Base-by-base conservation (phyloP, 306 rosid genomes). In the Vigna angularis region DNA sequence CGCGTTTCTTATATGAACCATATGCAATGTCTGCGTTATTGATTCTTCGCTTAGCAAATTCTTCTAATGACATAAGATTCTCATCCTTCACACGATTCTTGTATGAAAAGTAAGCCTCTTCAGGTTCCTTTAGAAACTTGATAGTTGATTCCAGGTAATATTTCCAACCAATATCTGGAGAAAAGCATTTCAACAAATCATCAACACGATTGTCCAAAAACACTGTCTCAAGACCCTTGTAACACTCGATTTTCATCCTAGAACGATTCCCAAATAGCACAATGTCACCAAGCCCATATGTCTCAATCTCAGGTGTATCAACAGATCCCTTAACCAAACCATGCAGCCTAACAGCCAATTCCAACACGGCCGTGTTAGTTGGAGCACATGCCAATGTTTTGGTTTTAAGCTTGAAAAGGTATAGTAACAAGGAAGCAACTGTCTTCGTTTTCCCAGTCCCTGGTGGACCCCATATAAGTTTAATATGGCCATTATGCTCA, bases 401-500 rank as follows among this genome's bases (percentile, higher is more conserved):
- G 57, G 67, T 74, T 34, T 83, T 76, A 7, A 69, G 45, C 64
- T 32, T 79, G 17, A 81, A 87, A 1, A 89, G 74, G 16, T 72
- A 72, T 24, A 67, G 58, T 6, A 91, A 48, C 13, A 88, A 58
- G 20, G 52, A 72, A 40, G 85, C 90, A 18, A 85, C 83, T 0
- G 91, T 91, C 80, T 87, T 91, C 9, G 96, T 91, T 82, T 89
- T 89, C 1, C 90, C 93, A 2, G 93, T 89, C 14, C 90, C 90
- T 0, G 93, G 96, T 59, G 93, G 93, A 0, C 96, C 96, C 92
- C 93, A 90, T 20, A 90, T 89, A 12, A 89, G 83, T 63, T 88
- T 82, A 32, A 88, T 42, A n/a, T 72, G 50, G 32, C 73, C 73
- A 18, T 26, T 18, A 24, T 85, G 88, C 13, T 3, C 45, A 30